phyloP scores from a whole-genome alignment of 805 yeast species.

The Ogataea degrootiae region DNA sequence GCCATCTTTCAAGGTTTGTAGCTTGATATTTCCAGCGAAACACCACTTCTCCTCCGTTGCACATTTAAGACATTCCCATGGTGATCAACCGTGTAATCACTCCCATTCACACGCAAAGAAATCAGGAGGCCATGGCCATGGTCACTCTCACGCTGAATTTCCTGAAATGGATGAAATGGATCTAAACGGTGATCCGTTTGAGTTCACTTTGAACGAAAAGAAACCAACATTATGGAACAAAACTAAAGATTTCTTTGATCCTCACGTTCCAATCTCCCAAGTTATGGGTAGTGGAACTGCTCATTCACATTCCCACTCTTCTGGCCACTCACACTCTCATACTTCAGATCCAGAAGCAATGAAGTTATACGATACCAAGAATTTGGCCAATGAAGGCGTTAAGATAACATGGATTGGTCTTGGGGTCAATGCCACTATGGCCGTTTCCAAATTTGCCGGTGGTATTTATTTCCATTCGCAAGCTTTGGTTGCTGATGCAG shows the following conservation, averaged over 20 bases:
- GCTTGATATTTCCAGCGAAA: too few relatives aligned
- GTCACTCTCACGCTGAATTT: conserved; percentile 28
- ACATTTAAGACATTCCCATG: neutral
- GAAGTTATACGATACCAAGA: conserved; percentile 39
- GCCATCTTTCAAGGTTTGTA: neutral
- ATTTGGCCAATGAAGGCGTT: conserved; percentile 73
- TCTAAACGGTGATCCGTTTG: conserved; percentile 25
- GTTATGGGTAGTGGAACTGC: conserved; percentile 13
- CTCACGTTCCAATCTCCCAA: conserved; percentile 30
- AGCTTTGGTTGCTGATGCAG: conserved; percentile 89
- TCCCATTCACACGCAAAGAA: conserved; percentile 1
- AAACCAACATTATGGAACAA: conserved; percentile 22
- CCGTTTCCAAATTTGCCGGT: conserved; percentile 79
- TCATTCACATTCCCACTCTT: conserved; percentile 18
- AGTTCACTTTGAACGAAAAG: conserved; percentile 18
- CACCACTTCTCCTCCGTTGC: neutral
- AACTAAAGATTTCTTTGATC: conserved; percentile 31
- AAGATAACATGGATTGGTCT: conserved; percentile 92
- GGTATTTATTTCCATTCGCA: conserved; percentile 93
- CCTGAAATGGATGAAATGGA: conserved; percentile 26
- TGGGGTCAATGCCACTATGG: conserved; percentile 79
- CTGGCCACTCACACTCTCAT: conserved; percentile 36
- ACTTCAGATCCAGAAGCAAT: conserved; percentile 37
- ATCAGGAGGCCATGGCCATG: conserved; percentile 17
- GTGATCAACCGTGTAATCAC: neutral